Evolutionary conservation across 2,329 filamentous ascomycete genomes (phyloP).

Genomic region (Metarhizium sp.): DNA sequence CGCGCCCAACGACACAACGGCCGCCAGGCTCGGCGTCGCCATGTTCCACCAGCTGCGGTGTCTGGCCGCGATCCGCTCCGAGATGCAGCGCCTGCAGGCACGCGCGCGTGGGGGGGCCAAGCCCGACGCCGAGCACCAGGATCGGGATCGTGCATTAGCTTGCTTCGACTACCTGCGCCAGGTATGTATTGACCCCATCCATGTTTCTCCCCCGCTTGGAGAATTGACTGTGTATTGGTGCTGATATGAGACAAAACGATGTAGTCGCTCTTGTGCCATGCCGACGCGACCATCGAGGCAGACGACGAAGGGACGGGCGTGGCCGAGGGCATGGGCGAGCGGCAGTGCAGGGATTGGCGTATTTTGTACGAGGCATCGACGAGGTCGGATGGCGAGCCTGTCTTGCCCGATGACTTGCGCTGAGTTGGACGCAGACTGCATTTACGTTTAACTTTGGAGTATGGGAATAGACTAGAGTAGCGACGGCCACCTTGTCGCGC

Average conservation of each 20-base stretch:
- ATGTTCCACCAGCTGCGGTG: constrained; percentile 9
- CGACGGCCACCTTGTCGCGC: neutral
- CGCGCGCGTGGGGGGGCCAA: no score
- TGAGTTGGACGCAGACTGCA: neutral
- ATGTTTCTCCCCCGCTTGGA: neutral
- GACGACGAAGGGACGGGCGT: neutral
- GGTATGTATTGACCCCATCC: neutral
- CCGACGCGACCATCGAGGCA: constrained; percentile 7
- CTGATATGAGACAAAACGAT: no score
- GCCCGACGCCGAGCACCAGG: no score
- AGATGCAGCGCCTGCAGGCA: neutral
- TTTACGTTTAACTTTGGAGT: neutral
- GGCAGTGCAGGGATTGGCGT: constrained; percentile 5
- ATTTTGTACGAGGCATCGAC: constrained; percentile 1
- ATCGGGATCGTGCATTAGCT: neutral
- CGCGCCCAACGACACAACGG: neutral
- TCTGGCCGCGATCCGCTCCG: constrained; percentile 1
- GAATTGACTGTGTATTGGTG: neutral
- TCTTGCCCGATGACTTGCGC: neutral
- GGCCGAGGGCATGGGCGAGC: constrained; percentile 4
- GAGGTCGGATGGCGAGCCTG: neutral
- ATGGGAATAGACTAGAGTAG: neutral
- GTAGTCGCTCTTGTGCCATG: constrained; percentile 4
- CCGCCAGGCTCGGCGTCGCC: neutral
- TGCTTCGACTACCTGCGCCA: constrained; percentile 9